Evolutionary conservation across 2,329 filamentous ascomycete species (phyloP), one percentile per base, ranked within the genome.

Genomic region (Pseudogymnoascus sp.): DNA sequence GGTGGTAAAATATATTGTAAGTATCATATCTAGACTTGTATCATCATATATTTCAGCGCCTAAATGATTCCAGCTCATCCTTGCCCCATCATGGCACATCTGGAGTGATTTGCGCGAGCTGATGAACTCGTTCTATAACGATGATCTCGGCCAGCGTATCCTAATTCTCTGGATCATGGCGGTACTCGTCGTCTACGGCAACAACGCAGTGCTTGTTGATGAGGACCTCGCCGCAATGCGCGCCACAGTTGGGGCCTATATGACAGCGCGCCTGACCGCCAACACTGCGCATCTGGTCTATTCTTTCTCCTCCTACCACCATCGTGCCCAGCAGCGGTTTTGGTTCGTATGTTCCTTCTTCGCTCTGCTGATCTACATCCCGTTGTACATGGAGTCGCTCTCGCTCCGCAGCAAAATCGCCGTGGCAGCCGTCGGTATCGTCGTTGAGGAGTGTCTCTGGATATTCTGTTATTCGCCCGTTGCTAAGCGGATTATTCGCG

Each of bases 91-190:
- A 62, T 80, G 78, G 78, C 76, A 81, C 64, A 76, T 80, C 59
- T 81, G 78, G 79, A 74, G 73, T 41, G 79, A 81, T 64, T 71
- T 80, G 16, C 76, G 78, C 64, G 78, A 80, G 69, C 71, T 80
- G 62, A 80, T 81, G 77, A 81, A 81, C 69, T 78, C 77, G 6
- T 81, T 79, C 70, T 80, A 81, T 69, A 80, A 78, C 61, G 79
- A 81, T 64, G 79, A 81, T 65, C 67, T 81, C 19, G 65, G 74
- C 1, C 79, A 81, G 66, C 76, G 79, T 6, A 67, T 78, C 31
- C 68, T 78, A 26, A 78, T 80, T 61, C 73, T 80, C n/a, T 80
- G 78, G 77, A 74, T 81, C 62, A 81, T 81, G 79, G 76, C 78
- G 2, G 68, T 78, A 4, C 70, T 81, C 14, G 75, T 81, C 3